Evolutionary conservation across 2,329 filamentous ascomycete genomes (phyloP).

Genomic region (Arthrobotrys pseudoclavata): DNA sequence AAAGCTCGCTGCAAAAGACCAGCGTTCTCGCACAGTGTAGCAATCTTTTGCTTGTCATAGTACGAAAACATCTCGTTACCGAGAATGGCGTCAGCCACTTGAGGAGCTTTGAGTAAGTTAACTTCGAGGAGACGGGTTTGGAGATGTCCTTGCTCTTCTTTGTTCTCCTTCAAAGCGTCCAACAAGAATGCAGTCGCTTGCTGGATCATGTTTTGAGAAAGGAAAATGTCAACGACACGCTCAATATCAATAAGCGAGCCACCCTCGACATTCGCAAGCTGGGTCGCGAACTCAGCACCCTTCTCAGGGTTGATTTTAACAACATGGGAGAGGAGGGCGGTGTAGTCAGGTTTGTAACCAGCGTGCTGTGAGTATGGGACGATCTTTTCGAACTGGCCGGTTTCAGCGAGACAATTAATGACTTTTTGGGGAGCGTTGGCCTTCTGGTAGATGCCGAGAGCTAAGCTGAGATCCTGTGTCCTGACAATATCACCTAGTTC

Average conservation of each 20-base stretch:
- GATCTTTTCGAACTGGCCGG: slow-evolving; percentile 96
- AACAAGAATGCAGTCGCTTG: slow-evolving; percentile 98
- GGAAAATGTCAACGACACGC: slow-evolving; percentile 96
- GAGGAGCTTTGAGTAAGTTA: slow-evolving; percentile 95
- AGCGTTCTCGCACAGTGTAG: slow-evolving; percentile 91
- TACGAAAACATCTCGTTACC: slow-evolving; percentile 99
- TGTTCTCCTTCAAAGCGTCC: slow-evolving; percentile 94
- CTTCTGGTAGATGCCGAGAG: slow-evolving; percentile 88
- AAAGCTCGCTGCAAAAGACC: slow-evolving; percentile 87
- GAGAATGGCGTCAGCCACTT: slow-evolving; percentile 96
- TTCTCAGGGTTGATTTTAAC: slow-evolving; percentile 92
- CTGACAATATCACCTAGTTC: slow-evolving; percentile 95
- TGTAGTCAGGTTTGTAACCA: slow-evolving; percentile 95
- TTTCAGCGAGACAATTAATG: slow-evolving; percentile 93
- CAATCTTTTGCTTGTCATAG: slow-evolving; percentile 91
- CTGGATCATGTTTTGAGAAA: slow-evolving; percentile 97
- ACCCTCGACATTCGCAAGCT: slow-evolving; percentile 87
- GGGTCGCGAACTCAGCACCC: slow-evolving; percentile 92
- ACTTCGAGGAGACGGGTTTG: slow-evolving; percentile 97
- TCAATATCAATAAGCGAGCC: slow-evolving; percentile 92
- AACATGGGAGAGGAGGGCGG: slow-evolving; percentile 90
- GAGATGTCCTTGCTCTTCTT: slow-evolving; percentile 89
- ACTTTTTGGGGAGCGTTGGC: slow-evolving; percentile 94
- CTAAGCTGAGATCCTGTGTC: slow-evolving; percentile 87
- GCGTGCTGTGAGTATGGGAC: slow-evolving; percentile 87